These are phyloP conservation scores for Aegilops umbellulata DNA, from an alignment of 176 grass and related monocot genomes.

Conservation along the genomic window DNA sequence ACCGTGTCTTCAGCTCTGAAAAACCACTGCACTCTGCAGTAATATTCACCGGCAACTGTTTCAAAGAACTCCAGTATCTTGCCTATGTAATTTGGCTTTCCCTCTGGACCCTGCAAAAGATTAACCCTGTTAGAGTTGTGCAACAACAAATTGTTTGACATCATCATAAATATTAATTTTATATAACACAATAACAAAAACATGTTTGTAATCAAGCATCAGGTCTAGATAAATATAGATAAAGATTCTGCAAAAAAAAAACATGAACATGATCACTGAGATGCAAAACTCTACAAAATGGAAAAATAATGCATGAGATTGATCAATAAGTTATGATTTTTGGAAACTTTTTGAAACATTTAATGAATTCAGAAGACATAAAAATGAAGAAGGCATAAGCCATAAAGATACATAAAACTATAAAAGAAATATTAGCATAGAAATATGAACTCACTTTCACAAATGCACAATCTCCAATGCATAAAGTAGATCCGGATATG, in stretches of 20 bases:
- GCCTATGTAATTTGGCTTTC: constrained; percentile 77
- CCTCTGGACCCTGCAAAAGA: constrained; percentile 60
- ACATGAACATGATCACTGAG: constrained; percentile 26
- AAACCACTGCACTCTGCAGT: constrained; percentile 85
- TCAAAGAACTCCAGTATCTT: constrained; percentile 90
- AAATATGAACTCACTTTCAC: constrained; percentile 60
- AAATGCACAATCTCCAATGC: constrained; percentile 87
- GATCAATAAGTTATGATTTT: constrained; percentile 8
- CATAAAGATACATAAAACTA: background rate
- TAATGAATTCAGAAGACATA: constrained; percentile 1
- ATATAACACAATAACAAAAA: constrained; percentile 12
- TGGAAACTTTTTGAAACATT: background rate
- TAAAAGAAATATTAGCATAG: constrained; percentile 17
- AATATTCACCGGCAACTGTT: constrained; percentile 54
- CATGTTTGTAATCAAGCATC: constrained; percentile 22
- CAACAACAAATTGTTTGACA: constrained; percentile 25
- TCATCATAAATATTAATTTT: constrained; percentile 26
- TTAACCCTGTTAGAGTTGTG: constrained; percentile 18
- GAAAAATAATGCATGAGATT: background rate
- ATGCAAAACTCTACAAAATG: background rate
- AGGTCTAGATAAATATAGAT: constrained; percentile 16
- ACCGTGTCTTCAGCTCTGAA: constrained; percentile 96
- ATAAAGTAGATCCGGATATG: constrained; percentile 54
- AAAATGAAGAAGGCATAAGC: constrained; percentile 2
- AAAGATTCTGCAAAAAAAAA: background rate